Base-by-base conservation (phyloP, 768 basidiomycete species). In the Mycena alexandri region DNA sequence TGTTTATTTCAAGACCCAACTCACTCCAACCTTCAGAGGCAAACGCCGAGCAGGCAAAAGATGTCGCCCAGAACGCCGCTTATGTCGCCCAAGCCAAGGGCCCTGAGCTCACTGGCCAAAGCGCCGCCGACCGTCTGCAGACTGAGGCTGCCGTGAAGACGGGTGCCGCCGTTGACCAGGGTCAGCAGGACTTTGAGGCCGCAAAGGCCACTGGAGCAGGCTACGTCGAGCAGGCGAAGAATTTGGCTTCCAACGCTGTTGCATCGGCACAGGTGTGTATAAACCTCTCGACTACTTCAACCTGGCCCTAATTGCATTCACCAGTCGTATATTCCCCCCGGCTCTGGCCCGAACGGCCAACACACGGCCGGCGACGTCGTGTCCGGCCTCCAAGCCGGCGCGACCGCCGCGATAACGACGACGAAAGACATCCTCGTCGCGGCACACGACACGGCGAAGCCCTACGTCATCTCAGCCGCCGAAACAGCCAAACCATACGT, bases 221-320 rank as follows among this genome's bases (percentile, higher is more conserved):
- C 0, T 89, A 89, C 70, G 75, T 90, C 8, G 85, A 88, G 24
- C 85, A 88, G 69, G 89, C 86, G 1, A 89, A 85, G 76, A 76
- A 73, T 9, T 54, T 87, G 3, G 87, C 86, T 0, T 76, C 76
- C 16, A 79, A 69, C 42, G 84, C 83, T 0, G 63, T 87, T 5
- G 70, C 81, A 8, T 81, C 85, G 25, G 87, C 86, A 17, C 81
- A 84, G 79, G 85, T 84, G 65, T 22, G 76, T 73, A 5, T 21
- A 12, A 1, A 25, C 54, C 5, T 7, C 34, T 8, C 17, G 11
- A 14, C 14, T n/a, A 42, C 11, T 29, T 12, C 21, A 50, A 47
- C 48, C 17, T 19, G 42, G 36, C 38, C 55, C 56, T 16, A 34
- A 58, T 53, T 6, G 29, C 42, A n/a, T 29, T 48, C 3, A 19